Percentiles rank a stretch among this genome's conserved stretches.
phyloP scores from a whole-genome alignment of 225 moss, liverwort and hornwort genomes.

The Straminergon stramineum region DNA sequence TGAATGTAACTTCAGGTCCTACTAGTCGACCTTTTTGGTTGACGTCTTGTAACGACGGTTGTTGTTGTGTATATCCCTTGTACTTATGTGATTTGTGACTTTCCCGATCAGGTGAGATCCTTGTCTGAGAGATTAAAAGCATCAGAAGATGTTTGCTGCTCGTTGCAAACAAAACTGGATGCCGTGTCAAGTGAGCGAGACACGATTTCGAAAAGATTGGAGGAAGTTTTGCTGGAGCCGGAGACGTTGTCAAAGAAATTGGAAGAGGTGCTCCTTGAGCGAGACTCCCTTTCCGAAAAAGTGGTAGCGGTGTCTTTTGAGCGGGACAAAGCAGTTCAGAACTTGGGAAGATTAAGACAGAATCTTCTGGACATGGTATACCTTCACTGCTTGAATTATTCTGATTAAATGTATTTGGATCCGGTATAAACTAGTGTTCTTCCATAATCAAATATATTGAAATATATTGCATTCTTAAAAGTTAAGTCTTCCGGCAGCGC shows the following conservation, averaged over 20 bases:
- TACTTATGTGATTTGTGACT: neutral
- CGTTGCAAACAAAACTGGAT: constrained; percentile 63
- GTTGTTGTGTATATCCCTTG: neutral
- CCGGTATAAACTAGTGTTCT: neutral
- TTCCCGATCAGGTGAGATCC: constrained; percentile 52
- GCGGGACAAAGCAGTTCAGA: constrained; percentile 77
- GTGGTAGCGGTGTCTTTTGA: constrained; percentile 43
- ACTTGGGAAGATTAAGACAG: constrained; percentile 81
- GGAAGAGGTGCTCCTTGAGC: constrained; percentile 27
- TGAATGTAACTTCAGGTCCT: neutral
- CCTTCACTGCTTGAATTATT: neutral
- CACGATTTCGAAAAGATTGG: constrained; percentile 54
- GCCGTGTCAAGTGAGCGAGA: constrained; percentile 38
- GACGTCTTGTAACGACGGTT: neutral
- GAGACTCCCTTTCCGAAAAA: constrained; percentile 42
- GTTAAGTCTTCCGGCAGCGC: neutral
- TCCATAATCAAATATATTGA: neutral
- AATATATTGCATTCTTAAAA: neutral
- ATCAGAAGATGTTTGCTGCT: constrained; percentile 55
- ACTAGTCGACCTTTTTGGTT: neutral
- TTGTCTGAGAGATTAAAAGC: constrained; percentile 50
- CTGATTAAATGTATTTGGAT: neutral
- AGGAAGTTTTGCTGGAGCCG: constrained; percentile 38
- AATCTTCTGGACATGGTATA: constrained; percentile 90
- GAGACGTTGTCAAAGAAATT: constrained; percentile 54